Evolutionary conservation across 2,329 filamentous ascomycete genomes (phyloP).

Genomic region (Raffaelea deltoideospora): DNA sequence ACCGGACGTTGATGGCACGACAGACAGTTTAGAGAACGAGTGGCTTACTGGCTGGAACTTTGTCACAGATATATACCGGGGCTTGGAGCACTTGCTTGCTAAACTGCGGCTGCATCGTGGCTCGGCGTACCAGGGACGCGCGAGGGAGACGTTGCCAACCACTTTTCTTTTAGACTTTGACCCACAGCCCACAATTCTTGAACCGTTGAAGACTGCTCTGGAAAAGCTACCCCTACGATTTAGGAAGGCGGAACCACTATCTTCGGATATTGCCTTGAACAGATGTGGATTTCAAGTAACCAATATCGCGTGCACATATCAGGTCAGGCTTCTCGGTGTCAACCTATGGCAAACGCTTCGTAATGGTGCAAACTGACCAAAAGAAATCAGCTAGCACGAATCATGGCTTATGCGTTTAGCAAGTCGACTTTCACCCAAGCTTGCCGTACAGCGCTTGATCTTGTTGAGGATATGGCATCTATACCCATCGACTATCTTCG

Average conservation of each 20-base stretch:
- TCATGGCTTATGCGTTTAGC: constrained; percentile 2
- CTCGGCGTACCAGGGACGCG: background rate
- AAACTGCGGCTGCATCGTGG: background rate
- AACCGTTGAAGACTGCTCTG: background rate
- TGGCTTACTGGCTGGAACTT: constrained; percentile 5
- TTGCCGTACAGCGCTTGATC: constrained; percentile 2
- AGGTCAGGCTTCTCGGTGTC: background rate
- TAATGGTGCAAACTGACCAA: background rate
- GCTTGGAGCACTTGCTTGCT: constrained; percentile 2
- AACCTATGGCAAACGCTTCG: no score
- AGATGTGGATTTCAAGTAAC: constrained; percentile 4
- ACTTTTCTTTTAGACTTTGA: constrained; percentile 1
- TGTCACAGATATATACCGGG: constrained; percentile 4
- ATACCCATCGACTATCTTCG: constrained; percentile 3
- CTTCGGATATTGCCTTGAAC: background rate
- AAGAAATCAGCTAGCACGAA: background rate
- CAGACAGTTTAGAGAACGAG: background rate
- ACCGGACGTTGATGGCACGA: background rate
- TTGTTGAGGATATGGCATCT: constrained; percentile 2
- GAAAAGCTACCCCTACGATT: background rate
- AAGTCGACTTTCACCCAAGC: constrained; percentile 1
- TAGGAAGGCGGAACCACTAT: background rate
- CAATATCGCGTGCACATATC: constrained; percentile 4
- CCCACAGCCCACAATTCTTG: background rate
- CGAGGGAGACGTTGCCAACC: background rate